Base-by-base conservation (phyloP, 192 early-diverging fungal genomes). In the Spinellus fusiger region DNA sequence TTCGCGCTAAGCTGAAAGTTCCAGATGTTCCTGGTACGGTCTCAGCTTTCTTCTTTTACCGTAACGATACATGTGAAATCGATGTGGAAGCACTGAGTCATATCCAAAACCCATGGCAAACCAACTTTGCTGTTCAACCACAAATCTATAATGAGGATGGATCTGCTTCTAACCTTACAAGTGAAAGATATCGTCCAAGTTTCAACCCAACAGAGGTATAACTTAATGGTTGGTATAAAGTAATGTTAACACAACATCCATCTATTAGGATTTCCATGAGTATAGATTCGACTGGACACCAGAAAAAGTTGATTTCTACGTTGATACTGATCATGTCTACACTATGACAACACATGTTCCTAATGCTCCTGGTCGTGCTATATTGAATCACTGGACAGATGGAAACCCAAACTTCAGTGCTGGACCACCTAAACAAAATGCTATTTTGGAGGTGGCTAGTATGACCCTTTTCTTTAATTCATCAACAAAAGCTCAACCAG, bases 221-320 rank as follows among this genome's bases (percentile, higher is more conserved):
- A 23, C 54, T 5, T 9, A 28, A 62, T 38, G 10, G 5, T 22
- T 4, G 38, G 10, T 27, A 54, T 33, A 34, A 5, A 26, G 2
- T 5, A 6, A 25, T 58, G 20, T 23, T 38, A 16, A n/a, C 4
- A 25, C 29, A 48, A 26, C 38, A 25, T 33, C 48, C 56, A 6
- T 54, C 23, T 18, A 34, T 13, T 51, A 72, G 70, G 59, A 49
- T 13, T 65, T 56, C 29, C 70, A 72, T 48, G 70, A 72, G 26
- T 72, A 72, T 40, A 59, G 70, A 29, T 72, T 72, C 53, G 70
- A 72, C 40, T 72, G 70, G 70, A 46, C 32, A n/a, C 70, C 70
- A 8, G 49, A 20, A 9, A 44, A 27, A 34, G 64, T 64, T 8
- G 49, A 53, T n/a, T 72, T 62, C 54, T 72, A 66, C 53, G 50